Evolutionary conservation across 2,329 filamentous ascomycete species (phyloP).

Genomic region (Beauveria caledonica): DNA sequence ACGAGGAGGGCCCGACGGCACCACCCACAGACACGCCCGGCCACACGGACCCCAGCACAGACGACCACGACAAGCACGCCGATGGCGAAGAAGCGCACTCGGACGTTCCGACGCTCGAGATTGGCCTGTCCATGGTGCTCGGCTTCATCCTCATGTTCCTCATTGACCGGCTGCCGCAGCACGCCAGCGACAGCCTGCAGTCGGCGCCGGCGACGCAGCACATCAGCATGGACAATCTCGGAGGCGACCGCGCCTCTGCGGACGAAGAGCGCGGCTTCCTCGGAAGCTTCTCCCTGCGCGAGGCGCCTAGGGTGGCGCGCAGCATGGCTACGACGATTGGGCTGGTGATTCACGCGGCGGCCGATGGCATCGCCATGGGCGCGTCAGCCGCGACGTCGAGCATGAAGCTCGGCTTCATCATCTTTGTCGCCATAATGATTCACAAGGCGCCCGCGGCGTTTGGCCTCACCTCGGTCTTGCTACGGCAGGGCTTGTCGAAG

Average conservation of each 20-base stretch:
- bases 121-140: conserved; percentile 77
- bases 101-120: conserved; percentile 60
- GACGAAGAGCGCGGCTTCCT: conserved; percentile 52
- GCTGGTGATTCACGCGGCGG: conserved; percentile 90
- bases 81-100: conserved; percentile 27
- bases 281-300: conserved; percentile 40
- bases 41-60: conserved; percentile 7
- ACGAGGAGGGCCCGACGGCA: conserved; percentile 10
- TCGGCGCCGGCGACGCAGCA: conserved; percentile 64
- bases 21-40: conserved; percentile 19
- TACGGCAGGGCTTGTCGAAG: conserved; percentile 88
- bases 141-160: conserved; percentile 97
- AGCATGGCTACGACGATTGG: conserved; percentile 81
- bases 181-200: conserved; percentile 58
- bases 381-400: conserved; percentile 73
- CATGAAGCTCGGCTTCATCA: conserved; percentile 74
- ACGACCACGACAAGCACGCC: conserved; percentile 20
- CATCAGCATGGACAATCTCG: conserved; percentile 80
- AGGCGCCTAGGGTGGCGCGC: conserved; percentile 49
- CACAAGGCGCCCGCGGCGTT: conserved; percentile 97
- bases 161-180: conserved; percentile 75
- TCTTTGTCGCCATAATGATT: conserved; percentile 94
- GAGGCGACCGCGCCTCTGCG: conserved; percentile 41
- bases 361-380: conserved; percentile 92
- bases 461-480: conserved; percentile 78